Evolutionary conservation across 2,329 filamentous ascomycete genomes (phyloP), one percentile per base, ranked within the genome.

Genomic region (Arachnomyces sp.): DNA sequence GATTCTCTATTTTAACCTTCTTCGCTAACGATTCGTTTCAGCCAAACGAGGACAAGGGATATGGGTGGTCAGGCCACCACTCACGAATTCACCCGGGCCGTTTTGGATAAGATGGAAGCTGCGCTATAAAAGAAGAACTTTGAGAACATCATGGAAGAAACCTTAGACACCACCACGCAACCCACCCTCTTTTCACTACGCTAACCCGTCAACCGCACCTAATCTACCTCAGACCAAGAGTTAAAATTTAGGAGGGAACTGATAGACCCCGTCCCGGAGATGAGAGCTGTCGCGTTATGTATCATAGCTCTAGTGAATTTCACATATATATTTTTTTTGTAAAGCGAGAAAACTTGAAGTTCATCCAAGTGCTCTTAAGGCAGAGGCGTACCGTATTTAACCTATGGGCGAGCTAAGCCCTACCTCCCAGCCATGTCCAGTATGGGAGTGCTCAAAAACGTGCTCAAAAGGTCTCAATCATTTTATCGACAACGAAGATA

Each of bases 1-100:
- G 29, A 17, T 15, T 20, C 6, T 16, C 7, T 40, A 18, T 13
- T 15, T 13, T 32, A 34, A 31, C 14, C 31, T 11, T 25, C 28
- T 13, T 13, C 20, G 4, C 33, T 38, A 30, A 31, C 29, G n/a
- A 43, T 48, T 17, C 43, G 36, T 14, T 13, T 59, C 54, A 92
- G 88, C 64, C 82, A 87, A 70, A 75, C 79, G 59, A 82, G 89
- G 65, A 98, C 92, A 50, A 82, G 84, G 58, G 92, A 98, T 63
- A 95, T 98, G 92, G 90, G 90, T 61, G 92, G 92, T 64, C 72
- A 81, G 51, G 79, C 79, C 60, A 87, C 84, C 56, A 98, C 90
- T 49, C 81, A 95, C 69, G 81, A 96, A 66, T 98, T 96, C 73
- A 96, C 92, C 58, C 77, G 82, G 58, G 89, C 92, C 56, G 84